These are phyloP conservation scores for Lipomyces orientalis DNA, from an alignment of 805 yeast species.

Conservation along the genomic window DNA sequence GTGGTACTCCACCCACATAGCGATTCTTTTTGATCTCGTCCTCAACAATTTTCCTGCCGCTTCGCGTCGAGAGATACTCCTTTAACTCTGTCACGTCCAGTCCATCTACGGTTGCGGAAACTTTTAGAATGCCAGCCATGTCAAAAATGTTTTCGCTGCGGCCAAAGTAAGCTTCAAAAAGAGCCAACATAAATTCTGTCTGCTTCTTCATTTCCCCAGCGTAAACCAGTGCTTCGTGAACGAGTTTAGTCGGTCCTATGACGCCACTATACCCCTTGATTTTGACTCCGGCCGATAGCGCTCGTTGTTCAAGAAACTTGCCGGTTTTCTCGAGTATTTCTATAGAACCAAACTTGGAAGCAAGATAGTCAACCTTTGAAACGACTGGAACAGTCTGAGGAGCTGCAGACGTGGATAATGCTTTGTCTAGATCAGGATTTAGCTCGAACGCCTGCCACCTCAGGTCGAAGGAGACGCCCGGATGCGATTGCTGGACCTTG, in stretches of 20 bases:
- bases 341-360: conserved; percentile 22
- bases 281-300: conserved; percentile 18
- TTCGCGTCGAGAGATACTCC: conserved; percentile 15
- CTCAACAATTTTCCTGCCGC: conserved; percentile 20
- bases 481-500: conserved; percentile 16
- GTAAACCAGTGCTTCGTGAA: conserved; percentile 26
- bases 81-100: conserved; percentile 25
- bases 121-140: conserved; percentile 13
- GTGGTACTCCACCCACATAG: conserved; percentile 34
- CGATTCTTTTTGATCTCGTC: conserved; percentile 19
- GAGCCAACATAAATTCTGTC: conserved; percentile 29
- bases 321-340: conserved; percentile 19
- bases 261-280: conserved; percentile 19
- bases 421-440: conserved; percentile 12
- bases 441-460: conserved; percentile 33
- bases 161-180: conserved; percentile 29
- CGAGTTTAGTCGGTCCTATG: conserved; percentile 25
- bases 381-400: conserved; percentile 11
- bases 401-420: neutral
- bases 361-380: conserved; percentile 13
- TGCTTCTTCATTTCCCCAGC: conserved; percentile 28
- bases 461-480: conserved; percentile 17
- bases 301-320: conserved; percentile 19
- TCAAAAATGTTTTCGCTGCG: conserved; percentile 23
- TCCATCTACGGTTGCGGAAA: conserved; percentile 24